Evolutionary conservation across 306 rosid species (phyloP), one percentile per base, ranked within the genome.

Genomic region (Prunus fruticosa): DNA sequence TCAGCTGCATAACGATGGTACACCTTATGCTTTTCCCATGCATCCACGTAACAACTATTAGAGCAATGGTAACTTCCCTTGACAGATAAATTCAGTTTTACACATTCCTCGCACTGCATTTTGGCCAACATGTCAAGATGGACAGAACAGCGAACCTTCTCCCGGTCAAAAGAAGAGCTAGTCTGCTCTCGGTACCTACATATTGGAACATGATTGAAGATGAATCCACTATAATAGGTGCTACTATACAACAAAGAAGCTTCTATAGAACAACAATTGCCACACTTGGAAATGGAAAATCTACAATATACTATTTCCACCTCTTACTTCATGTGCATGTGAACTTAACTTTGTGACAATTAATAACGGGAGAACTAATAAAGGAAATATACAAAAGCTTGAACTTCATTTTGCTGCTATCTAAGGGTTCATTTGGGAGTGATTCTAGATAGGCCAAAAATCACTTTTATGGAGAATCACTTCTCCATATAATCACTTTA

Each of bases 1-100:
- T 52, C 34, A 53, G 63, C 23, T 16, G 76, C 56, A 11, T 15
- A 2, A 46, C 2, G 56, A 76, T 83, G 87, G 41, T 20, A 46
- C 69, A 9, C 15, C 64, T 8, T 9, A 62, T 76, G 87, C 6
- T 16, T 43, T 54, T 52, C 1, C 84, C 87, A 79, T 41, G 76
- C 64, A 23, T 62, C 47, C 34, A 2, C 2, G 51, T 41, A 83
- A 58, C 87, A 83, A 0, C 11, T 16, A 3, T 11, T 0, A 22
- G 84, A 71, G 73, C 81, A 83, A 45, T 80, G 64, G 64, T 67
- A 83, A 54, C 79, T 76, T 11, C 69, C 18, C 73, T 79, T 57
- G 30, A 18, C 12, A 20, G 76, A 64, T 20, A 76, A 8, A 41
- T 83, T 76, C 69, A 76, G 43, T 52, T 19, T 46, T 38, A 30